A percentile compares a stretch with the other conserved stretches of the same genome.
phyloP scores from a whole-genome alignment of 2,329 filamentous ascomycete genomes.

The Conoideocrella luteorostrata region DNA sequence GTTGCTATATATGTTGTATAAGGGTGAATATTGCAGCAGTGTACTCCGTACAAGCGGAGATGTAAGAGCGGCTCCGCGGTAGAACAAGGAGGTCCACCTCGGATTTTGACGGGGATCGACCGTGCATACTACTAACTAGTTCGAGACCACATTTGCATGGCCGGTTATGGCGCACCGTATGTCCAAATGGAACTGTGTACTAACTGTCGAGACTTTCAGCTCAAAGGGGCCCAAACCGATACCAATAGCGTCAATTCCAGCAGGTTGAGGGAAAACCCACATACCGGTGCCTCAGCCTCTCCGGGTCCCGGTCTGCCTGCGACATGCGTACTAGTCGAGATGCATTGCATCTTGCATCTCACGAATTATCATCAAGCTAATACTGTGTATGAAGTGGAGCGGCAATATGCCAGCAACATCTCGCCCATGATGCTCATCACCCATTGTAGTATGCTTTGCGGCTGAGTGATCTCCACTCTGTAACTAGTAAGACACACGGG shows the following conservation, averaged over 20 bases:
- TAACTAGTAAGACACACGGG: too few relatives aligned
- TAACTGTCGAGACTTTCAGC: too few relatives aligned
- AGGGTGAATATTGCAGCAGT: too few relatives aligned
- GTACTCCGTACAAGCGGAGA: neutral
- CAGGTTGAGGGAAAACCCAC: too few relatives aligned
- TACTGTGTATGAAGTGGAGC: neutral
- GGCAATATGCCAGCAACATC: neutral
- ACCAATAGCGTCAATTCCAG: too few relatives aligned
- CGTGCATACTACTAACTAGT: neutral
- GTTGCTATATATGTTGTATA: too few relatives aligned
- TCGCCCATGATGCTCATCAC: neutral
- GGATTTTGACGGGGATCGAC: neutral
- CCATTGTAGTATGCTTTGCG: constrained; percentile 1
- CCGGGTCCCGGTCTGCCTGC: neutral
- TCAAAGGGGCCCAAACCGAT: too few relatives aligned
- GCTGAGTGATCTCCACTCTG: neutral
- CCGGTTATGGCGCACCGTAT: neutral
- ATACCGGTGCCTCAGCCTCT: neutral
- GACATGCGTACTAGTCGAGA: neutral
- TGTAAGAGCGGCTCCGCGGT: neutral
- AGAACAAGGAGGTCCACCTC: neutral
- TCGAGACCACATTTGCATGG: neutral
- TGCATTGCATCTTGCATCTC: neutral
- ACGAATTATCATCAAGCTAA: too few relatives aligned
- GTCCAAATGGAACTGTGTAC: neutral